Base-by-base conservation (phyloP, 208 protist species). In the Leishmania gerbilli region DNA sequence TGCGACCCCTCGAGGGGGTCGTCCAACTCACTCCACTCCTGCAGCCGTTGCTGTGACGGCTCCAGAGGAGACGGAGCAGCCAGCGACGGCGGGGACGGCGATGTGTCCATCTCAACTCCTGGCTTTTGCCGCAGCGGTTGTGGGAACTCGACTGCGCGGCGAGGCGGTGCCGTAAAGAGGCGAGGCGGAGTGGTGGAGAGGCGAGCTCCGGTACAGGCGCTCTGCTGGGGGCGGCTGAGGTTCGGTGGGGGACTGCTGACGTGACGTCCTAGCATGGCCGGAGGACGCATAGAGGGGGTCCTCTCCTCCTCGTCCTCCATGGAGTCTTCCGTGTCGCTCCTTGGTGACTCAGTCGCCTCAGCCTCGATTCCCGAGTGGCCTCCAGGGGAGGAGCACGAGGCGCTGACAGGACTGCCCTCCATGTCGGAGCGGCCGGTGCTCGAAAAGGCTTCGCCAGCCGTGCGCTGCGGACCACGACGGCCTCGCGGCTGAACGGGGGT, bases 181-280 rank as follows among this genome's bases (percentile, higher is more conserved):
- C 69, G 40, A 74, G 45, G 45, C 11, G 58, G 58, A n/a, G 64
- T 45, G 3, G 62, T 60, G 65, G 11, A 37, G 24, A 27, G 13
- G 17, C 19, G 40, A 60, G 79, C 5, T 1, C 71, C 56, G 19
- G 51, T 11, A 53, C 74, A 19, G 53, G 11, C 27, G 34, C 40
- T 17, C 69, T 21, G 69, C 45, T 31, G 45, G 13, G 6, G 15
- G 69, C 71, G 82, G 51, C 62, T 79, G 19, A 85, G 77, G 19
- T 42, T 81, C 55, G 82, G 82, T 17, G 82, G 82, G 7, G 82
- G 78, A 68, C 74, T 85, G 78, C 82, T 75, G 34, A 31, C 77
- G 64, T 79, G 51, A 7, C 77, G 67, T n/a, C 82, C 77, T 19
- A 85, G 74, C 77, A 79, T 79, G 6, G 78, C 60, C 34, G 82